These are phyloP conservation scores for Solanum boliviense DNA, from an alignment of 257 asterid species.

Conservation along the genomic window DNA sequence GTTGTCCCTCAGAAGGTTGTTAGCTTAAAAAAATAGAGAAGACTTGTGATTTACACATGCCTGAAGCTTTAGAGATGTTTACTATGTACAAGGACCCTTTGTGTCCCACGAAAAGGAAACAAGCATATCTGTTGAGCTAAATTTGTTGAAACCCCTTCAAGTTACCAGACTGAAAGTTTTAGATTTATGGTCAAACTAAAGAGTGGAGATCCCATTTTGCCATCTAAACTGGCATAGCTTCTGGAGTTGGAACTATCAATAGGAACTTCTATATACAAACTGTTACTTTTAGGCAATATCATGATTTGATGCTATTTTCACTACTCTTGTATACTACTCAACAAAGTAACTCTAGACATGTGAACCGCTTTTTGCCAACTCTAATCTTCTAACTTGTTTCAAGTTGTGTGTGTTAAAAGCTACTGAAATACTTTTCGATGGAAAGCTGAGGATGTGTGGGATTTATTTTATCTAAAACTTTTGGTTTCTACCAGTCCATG, in stretches of 20 bases:
- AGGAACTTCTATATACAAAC: neutral
- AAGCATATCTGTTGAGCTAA: neutral
- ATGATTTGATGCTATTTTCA: neutral
- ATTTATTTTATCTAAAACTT: neutral
- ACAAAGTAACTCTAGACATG: neutral
- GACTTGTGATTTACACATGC: neutral
- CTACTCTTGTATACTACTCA: neutral
- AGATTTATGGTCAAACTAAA: neutral
- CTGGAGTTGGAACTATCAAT: neutral
- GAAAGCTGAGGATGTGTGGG: neutral
- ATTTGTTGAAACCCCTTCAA: neutral
- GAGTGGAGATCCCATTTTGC: neutral
- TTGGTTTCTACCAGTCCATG: neutral
- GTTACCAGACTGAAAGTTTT: neutral
- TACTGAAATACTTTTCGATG: neutral
- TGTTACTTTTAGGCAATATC: neutral
- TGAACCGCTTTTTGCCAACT: neutral
- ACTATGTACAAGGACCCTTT: neutral
- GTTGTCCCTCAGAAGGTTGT: neutral
- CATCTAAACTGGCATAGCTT: neutral
- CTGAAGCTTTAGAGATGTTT: neutral
- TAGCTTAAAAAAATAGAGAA: neutral
- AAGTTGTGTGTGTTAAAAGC: neutral
- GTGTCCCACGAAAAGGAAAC: neutral
- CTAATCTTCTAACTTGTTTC: neutral